phyloP scores from a whole-genome alignment of 2,329 filamentous ascomycete species.

The Hypoxylon sp. region DNA sequence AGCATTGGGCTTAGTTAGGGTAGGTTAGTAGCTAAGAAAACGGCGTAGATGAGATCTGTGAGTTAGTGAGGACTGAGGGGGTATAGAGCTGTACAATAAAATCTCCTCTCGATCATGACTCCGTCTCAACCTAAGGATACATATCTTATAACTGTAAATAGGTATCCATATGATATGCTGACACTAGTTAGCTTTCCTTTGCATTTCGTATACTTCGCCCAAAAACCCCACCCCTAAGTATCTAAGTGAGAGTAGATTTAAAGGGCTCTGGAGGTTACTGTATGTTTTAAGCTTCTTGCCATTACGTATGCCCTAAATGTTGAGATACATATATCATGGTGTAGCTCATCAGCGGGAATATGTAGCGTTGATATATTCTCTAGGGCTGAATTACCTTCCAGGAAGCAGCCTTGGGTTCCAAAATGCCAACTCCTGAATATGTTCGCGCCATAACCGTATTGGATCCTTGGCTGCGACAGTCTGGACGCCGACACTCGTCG shows the following conservation, averaged over 20 bases:
- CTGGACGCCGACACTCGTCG: constrained; percentile 11
- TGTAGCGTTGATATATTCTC: background rate
- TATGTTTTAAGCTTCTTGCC: background rate
- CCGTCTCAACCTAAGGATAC: background rate
- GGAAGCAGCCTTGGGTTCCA: constrained; percentile 38
- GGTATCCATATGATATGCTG: background rate
- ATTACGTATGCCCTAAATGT: background rate
- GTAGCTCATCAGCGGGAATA: background rate
- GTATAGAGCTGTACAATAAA: background rate
- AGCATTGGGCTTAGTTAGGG: background rate
- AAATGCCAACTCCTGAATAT: constrained; percentile 44
- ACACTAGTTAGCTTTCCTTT: background rate
- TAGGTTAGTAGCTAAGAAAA: background rate
- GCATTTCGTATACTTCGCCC: background rate
- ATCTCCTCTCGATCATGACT: constrained; percentile 8
- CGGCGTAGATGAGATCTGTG: background rate
- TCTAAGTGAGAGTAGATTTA: background rate
- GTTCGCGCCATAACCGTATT: constrained; percentile 47
- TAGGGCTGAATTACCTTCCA: constrained; percentile 8
- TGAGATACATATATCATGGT: background rate
- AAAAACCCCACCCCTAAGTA: background rate
- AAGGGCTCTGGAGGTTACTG: background rate
- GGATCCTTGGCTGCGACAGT: constrained; percentile 29
- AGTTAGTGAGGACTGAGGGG: background rate
- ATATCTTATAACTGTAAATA: background rate